Base-by-base conservation (phyloP, 805 yeast genomes). In the Myxozyma neglecta region DNA sequence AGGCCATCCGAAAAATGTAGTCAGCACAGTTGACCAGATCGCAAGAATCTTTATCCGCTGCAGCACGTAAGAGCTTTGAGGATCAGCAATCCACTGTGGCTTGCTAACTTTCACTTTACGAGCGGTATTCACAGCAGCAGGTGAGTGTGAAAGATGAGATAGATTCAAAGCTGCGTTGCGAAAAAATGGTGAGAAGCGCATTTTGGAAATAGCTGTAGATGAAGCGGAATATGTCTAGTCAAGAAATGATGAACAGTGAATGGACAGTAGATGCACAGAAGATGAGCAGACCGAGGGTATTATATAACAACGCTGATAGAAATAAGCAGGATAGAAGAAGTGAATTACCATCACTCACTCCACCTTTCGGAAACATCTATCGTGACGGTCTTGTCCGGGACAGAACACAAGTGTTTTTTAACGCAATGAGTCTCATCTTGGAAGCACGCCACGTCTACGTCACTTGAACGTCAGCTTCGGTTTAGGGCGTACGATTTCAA, bases 141-240 rank as follows among this genome's bases (percentile, higher is more conserved):
- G 37, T 13, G 11, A 8, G 42, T 47, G 57, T 10, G 52, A 51
- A 11, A 45, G 36, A 45, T 54, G 57, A 20, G 51, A 35, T 32
- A 44, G 2, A 45, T 36, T 39, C n/a, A 54, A 7, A 6, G 57
- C 57, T 34, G 42, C 52, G 37, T 39, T 42, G 29, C 52, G 49
- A 37, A 54, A 34, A 14, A 45, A 8, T 9, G 57, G 43, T 3
- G 57, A n/a, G 57, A 54, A 54, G 42, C 57, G 57, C 57, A 54
- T 54, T 6, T n/a, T 52, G 1, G 10, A 51, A 1, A 14, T 6
- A 39, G 42, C 16, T 13, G 3, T 39, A 29, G 16, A n/a, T 44
- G 6, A 7, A 47, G n/a, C 18, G 51, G 29, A 47, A 16, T 11
- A 13, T 44, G 48, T 44, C 24, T 46, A 36, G 32, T 13, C 8